Percentiles rank a stretch among this genome's conserved stretches.
Evolutionary conservation across 306 rosid genomes (phyloP).

Genomic region (Urtica urens): DNA sequence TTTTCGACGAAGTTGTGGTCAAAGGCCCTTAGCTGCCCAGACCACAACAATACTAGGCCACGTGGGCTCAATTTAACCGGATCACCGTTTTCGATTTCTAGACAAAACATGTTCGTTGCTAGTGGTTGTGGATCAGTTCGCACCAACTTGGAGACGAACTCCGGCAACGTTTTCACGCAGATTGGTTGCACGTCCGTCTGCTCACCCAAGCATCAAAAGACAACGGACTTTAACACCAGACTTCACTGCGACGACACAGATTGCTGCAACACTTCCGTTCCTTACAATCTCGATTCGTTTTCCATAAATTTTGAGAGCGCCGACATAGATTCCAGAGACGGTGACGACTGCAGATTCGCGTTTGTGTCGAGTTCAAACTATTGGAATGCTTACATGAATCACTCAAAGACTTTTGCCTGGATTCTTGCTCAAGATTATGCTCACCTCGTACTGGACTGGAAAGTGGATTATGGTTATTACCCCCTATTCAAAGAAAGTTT

Average conservation of each 20-base stretch:
- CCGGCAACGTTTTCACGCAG: background rate
- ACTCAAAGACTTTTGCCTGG: background rate
- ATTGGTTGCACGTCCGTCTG: background rate
- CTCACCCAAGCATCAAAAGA: background rate
- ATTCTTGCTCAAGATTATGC: background rate
- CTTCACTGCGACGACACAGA: background rate
- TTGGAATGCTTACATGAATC: background rate
- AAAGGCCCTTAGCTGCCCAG: slow-evolving; percentile 12
- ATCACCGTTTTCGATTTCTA: background rate
- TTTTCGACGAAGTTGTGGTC: background rate
- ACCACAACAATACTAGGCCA: background rate
- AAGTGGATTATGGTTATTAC: background rate
- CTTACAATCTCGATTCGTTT: too few species aligned
- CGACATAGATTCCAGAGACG: background rate
- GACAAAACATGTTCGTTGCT: background rate
- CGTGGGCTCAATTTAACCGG: background rate
- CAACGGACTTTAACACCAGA: background rate
- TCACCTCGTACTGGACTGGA: background rate
- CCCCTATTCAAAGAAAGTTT: background rate
- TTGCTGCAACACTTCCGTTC: background rate
- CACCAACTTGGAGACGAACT: background rate
- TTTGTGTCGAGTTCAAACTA: background rate
- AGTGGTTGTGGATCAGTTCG: slow-evolving; percentile 8
- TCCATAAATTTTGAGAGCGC: background rate
- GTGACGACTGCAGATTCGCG: background rate